Evolutionary conservation across 805 yeast genomes (phyloP), one percentile per base, ranked within the genome.

Genomic region (Komagataella populi): DNA sequence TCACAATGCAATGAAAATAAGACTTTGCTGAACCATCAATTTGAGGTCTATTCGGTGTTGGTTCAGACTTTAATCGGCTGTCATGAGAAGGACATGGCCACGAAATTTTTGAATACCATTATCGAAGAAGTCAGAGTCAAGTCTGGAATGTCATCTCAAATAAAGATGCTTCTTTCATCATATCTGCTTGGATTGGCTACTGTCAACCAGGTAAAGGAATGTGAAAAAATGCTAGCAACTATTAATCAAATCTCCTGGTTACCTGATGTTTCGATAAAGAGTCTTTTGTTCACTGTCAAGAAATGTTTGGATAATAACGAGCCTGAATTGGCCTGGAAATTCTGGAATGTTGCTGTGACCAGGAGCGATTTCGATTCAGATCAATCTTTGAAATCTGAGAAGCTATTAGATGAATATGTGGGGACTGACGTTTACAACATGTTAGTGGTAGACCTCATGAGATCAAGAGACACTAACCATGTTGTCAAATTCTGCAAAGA

Each of bases 101-200:
- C 83, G 1, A 69, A 73, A 53, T 72, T 83, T 52, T 65, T 84
- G 57, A 85, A 83, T 59, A 67, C 71, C 45, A 67, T 83, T 5
- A 61, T 83, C 46, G 56, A 69, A 0, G 75, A 76, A 47, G 71
- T 71, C 56, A 70, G 69, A 57, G 58, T 62, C 20, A 63, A 64
- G 23, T 47, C 55, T 12, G 55, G 55, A 44, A 20, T 49, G 49
- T 23, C 14, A 1, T 45, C 24, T 14, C 52, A 51, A 24, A 44
- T 55, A n/a, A 44, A 16, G 50, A 51, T 53, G 4, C 47, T 66
- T 36, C 48, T 67, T 14, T 61, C 69, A 7, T 49, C 60, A 39
- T 68, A 51, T 50, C 47, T 67, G 43, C 54, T 60, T 51, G 62
- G 64, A 1, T 59, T 62, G 51, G 58, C 65, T 6, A 54, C 57